Evolutionary conservation across 768 basidiomycete genomes (phyloP).

Genomic region (Trametes gibbosa): DNA sequence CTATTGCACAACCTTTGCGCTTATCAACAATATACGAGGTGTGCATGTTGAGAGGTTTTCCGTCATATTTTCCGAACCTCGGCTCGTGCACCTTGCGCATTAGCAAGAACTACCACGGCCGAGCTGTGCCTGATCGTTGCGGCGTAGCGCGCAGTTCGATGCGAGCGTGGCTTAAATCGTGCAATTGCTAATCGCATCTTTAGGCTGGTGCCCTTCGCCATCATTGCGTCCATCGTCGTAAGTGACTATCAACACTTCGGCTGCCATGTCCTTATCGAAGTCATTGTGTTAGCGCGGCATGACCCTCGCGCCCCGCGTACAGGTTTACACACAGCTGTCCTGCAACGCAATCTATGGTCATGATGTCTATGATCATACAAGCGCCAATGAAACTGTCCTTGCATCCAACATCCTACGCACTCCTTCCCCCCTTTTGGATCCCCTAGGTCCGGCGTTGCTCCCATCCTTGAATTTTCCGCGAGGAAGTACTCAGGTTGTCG

Average conservation of each 20-base stretch:
- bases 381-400: constrained; percentile 1
- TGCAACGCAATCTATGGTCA: constrained; percentile 55
- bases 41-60: too few species aligned
- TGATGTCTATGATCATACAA: constrained; percentile 39
- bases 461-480: constrained; percentile 7
- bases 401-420: not conserved
- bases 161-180: not conserved
- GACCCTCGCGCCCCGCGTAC: constrained; percentile 74
- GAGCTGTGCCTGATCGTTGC: too few species aligned
- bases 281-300: constrained; percentile 60
- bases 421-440: not conserved
- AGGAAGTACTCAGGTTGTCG: not conserved
- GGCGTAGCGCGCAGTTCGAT: too few species aligned
- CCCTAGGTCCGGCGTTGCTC: not conserved
- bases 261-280: not conserved
- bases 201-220: constrained; percentile 73
- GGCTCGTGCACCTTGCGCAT: too few species aligned
- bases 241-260: constrained; percentile 22
- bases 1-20: not conserved
- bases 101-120: too few species aligned
- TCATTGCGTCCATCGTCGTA: constrained; percentile 66
- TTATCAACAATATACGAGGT: not conserved
- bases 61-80: too few species aligned
- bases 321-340: constrained; percentile 76
- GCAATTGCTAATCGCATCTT: not conserved